Base-by-base conservation (phyloP, 140 eudicot genomes). In the Stevia rebaudiana region DNA sequence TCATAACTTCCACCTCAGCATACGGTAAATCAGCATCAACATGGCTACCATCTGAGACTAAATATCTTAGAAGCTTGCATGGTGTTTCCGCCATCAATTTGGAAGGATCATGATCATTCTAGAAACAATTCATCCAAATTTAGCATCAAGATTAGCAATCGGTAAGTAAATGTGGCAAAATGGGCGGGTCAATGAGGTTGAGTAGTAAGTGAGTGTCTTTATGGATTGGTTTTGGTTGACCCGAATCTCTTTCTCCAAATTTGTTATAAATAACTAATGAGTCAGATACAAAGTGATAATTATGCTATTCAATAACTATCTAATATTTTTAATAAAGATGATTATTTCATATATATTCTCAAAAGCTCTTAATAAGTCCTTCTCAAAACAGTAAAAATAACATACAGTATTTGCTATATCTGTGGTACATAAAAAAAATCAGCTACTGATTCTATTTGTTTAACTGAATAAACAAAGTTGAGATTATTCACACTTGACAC, bases 1-100 rank as follows among this genome's bases (percentile, higher is more conserved):
- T 94, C 99, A 94, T 94, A 60, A 94, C 99, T 79, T 94, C 99
- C 21, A 94, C 99, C 78, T 94, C 99, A 15, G 87, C 99, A 76
- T 80, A 94, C n/a, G 97, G 99, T 46, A 86, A 70, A 72, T 94
- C 99, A 18, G 99, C 97, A 67, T 88, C 97, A 30, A 94, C 84
- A 68, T 94, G 99, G 74, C 95, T 83, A 44, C 84, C 81, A 83
- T 94, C 95, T 0, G 70, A 42, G 25, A 94, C 88, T 41, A 88
- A 67, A 71, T 77, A 94, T 76, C 99, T 74, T 28, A 94, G 79
- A 59, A 94, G 94, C 79, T 94, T 94, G 92, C 99, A 94, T 30
- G 99, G 97, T 62, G 97, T 94, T 79, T 94, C 99, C 1, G 97
- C 99, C 65, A 83, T 68, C 48, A 94, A 80, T 77, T 88, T 94